These are phyloP conservation scores for Fusarium pseudoanthophilum DNA, from an alignment of 2,329 filamentous ascomycete genomes.

Conservation along the genomic window DNA sequence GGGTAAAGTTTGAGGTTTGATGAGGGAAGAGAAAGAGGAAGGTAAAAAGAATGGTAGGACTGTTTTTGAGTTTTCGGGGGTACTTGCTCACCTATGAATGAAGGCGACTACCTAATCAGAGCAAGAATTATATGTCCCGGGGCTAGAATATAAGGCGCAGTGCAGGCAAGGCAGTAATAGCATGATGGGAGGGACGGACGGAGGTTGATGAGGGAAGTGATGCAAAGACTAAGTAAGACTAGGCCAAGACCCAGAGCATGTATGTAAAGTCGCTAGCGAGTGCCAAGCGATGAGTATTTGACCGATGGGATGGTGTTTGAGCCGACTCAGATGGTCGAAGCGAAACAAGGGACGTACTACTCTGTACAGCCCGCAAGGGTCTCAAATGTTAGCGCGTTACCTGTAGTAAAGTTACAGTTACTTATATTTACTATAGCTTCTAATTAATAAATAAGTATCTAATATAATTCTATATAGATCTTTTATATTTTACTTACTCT, in stretches of 20 bases:
- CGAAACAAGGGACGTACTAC: conserved; percentile 40
- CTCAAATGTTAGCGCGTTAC: too few species aligned
- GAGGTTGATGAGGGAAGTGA: conserved; percentile 15
- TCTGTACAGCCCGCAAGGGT: too few species aligned
- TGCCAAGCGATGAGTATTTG: conserved; percentile 46
- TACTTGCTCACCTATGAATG: conserved; percentile 7
- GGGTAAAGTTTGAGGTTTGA: conserved; percentile 36
- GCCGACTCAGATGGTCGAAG: conserved; percentile 38
- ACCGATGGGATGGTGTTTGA: conserved; percentile 43
- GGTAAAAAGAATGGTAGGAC: conserved; percentile 1
- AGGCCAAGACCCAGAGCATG: conserved; percentile 27
- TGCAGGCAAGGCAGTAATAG: not conserved
- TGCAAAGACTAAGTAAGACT: conserved; percentile 30
- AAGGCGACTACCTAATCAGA: not conserved
- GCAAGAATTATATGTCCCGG: conserved; percentile 15
- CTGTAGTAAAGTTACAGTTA: too few species aligned
- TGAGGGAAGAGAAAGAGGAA: conserved; percentile 20
- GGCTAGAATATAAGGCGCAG: conserved; percentile 8
- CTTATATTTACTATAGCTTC: too few species aligned
- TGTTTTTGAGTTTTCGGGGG: conserved; percentile 7
- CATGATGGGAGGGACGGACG: conserved; percentile 5
- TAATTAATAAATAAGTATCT: too few species aligned
- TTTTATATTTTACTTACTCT: too few species aligned
- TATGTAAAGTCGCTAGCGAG: conserved; percentile 29
- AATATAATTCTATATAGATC: too few species aligned